phyloP scores from a whole-genome alignment of 345 rosid species.

The Durio zibethinus region DNA sequence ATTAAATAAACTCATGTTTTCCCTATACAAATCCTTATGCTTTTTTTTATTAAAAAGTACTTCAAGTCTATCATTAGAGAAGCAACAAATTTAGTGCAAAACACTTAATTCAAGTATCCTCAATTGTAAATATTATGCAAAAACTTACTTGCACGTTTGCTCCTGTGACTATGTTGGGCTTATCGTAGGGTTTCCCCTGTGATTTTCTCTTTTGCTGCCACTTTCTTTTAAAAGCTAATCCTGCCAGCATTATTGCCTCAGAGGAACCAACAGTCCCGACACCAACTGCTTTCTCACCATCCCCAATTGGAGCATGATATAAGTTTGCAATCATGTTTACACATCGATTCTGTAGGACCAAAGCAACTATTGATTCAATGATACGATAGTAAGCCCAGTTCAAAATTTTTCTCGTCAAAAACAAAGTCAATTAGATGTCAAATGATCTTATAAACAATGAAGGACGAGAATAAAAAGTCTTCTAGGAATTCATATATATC shows the following conservation, averaged over 20 bases:
- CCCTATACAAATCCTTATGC: not conserved
- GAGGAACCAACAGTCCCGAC: constrained; percentile 76
- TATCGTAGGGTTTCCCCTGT: constrained; percentile 47
- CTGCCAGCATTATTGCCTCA: constrained; percentile 79
- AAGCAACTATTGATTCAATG: not conserved
- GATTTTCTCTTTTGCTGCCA: constrained; percentile 62
- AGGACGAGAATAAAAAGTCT: not conserved
- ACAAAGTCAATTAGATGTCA: not conserved
- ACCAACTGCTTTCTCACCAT: constrained; percentile 55
- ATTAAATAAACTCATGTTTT: not conserved
- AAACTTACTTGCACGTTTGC: constrained; percentile 61
- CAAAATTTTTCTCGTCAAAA: no score
- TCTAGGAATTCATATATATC: not conserved
- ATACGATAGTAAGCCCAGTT: not conserved
- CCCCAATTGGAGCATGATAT: constrained; percentile 61
- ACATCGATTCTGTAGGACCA: constrained; percentile 56
- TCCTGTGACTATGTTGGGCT: constrained; percentile 74
- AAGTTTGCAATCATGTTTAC: constrained; percentile 79
- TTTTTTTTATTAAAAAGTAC: not conserved
- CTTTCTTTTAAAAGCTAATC: constrained; percentile 66
- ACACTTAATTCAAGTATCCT: no score
- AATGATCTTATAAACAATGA: not conserved
- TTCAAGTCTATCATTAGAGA: not conserved
- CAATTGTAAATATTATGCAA: not conserved
- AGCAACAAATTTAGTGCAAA: not conserved